Percentiles rank a stretch among this genome's conserved stretches.
phyloP scores from a whole-genome alignment of 2,329 filamentous ascomycete species.

The Calonectria multiphialidica region DNA sequence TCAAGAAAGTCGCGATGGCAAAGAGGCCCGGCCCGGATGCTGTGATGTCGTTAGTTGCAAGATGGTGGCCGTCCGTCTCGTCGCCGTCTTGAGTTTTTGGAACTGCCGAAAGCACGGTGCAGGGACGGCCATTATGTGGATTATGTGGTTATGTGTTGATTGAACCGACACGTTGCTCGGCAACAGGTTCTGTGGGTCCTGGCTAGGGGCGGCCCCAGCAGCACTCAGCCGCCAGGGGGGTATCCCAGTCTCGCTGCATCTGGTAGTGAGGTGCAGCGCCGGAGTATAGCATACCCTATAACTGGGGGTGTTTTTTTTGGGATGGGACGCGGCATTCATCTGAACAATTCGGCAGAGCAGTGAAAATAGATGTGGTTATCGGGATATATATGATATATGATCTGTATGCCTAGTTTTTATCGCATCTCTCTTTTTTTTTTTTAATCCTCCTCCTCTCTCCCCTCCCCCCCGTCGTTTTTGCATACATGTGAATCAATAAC shows the following conservation, averaged over 20 bases:
- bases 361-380: background rate
- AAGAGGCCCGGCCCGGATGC: background rate
- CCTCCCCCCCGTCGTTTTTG: too few relatives aligned
- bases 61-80: background rate
- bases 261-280: conserved; percentile 8
- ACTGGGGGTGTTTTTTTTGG: background rate
- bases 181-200: conserved; percentile 16
- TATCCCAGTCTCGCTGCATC: too few relatives aligned
- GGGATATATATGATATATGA: background rate
- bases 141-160: conserved; percentile 33
- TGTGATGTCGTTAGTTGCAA: conserved; percentile 31
- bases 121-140: conserved; percentile 37
- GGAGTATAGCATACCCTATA: background rate
- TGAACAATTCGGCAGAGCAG: background rate
- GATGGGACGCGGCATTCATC: background rate
- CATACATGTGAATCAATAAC: background rate
- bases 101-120: conserved; percentile 29
- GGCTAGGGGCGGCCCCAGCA: background rate
- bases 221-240: conserved; percentile 16
- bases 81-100: conserved; percentile 19
- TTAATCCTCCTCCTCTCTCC: background rate
- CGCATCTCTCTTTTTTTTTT: background rate
- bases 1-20: conserved; percentile 5
- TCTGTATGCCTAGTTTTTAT: background rate
- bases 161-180: conserved; percentile 38